These are phyloP conservation scores for Colletotrichum eleusines DNA, from an alignment of 2,329 filamentous ascomycete species.

Conservation along the genomic window DNA sequence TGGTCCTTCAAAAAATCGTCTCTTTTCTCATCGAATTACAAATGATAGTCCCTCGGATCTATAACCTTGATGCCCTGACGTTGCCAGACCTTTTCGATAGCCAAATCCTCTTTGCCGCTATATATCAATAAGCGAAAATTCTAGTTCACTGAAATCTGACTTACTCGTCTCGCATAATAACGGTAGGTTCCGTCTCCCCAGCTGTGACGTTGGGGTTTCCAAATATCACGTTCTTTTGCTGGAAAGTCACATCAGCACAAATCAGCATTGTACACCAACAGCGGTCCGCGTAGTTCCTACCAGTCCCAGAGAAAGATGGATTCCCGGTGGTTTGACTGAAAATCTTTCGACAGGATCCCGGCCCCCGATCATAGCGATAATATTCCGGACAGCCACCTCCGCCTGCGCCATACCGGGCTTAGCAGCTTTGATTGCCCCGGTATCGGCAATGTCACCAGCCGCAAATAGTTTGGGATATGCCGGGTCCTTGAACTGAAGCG, in stretches of 20 bases:
- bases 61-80: conserved; percentile 14
- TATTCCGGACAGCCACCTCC: conserved; percentile 58
- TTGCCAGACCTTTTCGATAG: conserved; percentile 25
- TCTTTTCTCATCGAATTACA: background rate
- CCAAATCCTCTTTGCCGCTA: conserved; percentile 28
- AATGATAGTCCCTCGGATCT: conserved; percentile 25
- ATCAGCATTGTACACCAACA: background rate
- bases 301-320: conserved; percentile 29
- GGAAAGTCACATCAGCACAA: background rate
- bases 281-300: background rate
- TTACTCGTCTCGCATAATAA: conserved; percentile 26
- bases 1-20: background rate
- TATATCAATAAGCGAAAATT: background rate
- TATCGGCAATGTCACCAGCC: conserved; percentile 64
- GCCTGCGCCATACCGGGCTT: conserved; percentile 59
- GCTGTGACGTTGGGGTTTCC: conserved; percentile 21
- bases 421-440: conserved; percentile 56
- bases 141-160: background rate
- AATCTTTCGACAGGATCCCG: conserved; percentile 36
- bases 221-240: conserved; percentile 26
- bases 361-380: conserved; percentile 55
- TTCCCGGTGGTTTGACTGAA: conserved; percentile 10
- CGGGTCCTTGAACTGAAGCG: conserved; percentile 55
- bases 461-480: conserved; percentile 57
- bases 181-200: conserved; percentile 14